Percentiles rank a stretch among this genome's conserved stretches.
Conservation (phyloP, 805 yeast species). For the Barnettozyma botsteinii region DNA sequence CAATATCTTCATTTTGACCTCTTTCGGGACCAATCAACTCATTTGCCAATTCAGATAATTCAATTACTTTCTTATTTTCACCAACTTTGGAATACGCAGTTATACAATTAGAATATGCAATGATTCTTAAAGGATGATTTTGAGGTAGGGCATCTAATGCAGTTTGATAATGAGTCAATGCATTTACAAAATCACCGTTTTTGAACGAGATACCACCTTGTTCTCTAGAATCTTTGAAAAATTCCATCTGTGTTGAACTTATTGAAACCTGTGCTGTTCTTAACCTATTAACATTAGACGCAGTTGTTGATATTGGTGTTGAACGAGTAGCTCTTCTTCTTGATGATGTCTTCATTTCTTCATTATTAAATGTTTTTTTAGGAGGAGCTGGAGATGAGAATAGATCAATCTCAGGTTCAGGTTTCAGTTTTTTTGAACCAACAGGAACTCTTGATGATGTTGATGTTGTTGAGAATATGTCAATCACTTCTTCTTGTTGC, state of each 20-base stretch:
- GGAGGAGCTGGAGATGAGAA: slow-evolving; percentile 10
- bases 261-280: slow-evolving; percentile 7
- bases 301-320: slow-evolving; percentile 2
- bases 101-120: slow-evolving; percentile 73
- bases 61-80: slow-evolving; percentile 40
- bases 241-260: slow-evolving; percentile 23
- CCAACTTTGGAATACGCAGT: slow-evolving; percentile 65
- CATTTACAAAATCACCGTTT: slow-evolving; percentile 75
- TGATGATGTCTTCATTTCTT: slow-evolving; percentile 24
- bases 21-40: slow-evolving; percentile 30
- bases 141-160: slow-evolving; percentile 54
- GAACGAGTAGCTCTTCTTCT: slow-evolving; percentile 14
- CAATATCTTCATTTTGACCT: slow-evolving; percentile 37
- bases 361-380: slow-evolving; percentile 4
- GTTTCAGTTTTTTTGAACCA: too few relatives aligned
- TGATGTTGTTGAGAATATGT: slow-evolving; percentile 11
- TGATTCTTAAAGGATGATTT: slow-evolving; percentile 57
- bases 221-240: slow-evolving; percentile 42
- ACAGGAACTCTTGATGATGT: not conserved
- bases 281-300: not conserved
- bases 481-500: slow-evolving; percentile 16
- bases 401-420: slow-evolving; percentile 11
- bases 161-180: slow-evolving; percentile 54
- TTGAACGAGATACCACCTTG: slow-evolving; percentile 61
- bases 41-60: slow-evolving; percentile 28